These are phyloP conservation scores for Calocera cornea DNA, from an alignment of 768 basidiomycete genomes.

Conservation along the genomic window DNA sequence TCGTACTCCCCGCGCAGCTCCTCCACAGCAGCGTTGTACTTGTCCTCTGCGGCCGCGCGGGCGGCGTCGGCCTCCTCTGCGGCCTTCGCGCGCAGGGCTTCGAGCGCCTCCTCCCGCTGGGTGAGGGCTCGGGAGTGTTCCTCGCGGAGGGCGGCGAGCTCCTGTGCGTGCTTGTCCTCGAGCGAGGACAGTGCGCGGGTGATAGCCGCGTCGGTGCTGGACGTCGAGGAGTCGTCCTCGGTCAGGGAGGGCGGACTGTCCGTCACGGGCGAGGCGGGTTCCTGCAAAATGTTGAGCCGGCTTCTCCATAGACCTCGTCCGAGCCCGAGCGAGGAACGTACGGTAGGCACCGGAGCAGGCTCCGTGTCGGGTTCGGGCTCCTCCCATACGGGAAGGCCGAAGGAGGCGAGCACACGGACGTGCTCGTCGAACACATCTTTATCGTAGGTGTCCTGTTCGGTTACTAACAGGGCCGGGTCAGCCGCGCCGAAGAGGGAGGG, in stretches of 20 bases:
- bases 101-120: neutral
- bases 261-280: neutral
- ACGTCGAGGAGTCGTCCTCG: neutral
- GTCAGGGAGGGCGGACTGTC: neutral
- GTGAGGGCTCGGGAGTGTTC: neutral
- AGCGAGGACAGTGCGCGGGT: neutral
- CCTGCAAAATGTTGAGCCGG: too few relatives aligned
- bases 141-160: neutral
- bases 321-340: too few relatives aligned
- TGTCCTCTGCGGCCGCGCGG: too few relatives aligned
- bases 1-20: too few relatives aligned
- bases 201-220: neutral
- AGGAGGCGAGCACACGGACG: neutral
- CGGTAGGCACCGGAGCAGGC: too few relatives aligned
- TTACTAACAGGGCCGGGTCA: neutral
- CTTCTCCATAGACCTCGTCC: too few relatives aligned
- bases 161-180: neutral
- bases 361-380: conserved; percentile 9
- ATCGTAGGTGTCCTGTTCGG: neutral
- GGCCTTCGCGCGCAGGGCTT: neutral
- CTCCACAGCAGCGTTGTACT: too few relatives aligned
- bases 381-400: conserved; percentile 12
- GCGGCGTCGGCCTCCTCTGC: too few relatives aligned
- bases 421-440: neutral
- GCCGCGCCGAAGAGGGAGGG: neutral